A percentile compares a stretch with the other conserved stretches of the same genome.
phyloP scores from a whole-genome alignment of 768 basidiomycete genomes.

The Boletus vinaceobasis region DNA sequence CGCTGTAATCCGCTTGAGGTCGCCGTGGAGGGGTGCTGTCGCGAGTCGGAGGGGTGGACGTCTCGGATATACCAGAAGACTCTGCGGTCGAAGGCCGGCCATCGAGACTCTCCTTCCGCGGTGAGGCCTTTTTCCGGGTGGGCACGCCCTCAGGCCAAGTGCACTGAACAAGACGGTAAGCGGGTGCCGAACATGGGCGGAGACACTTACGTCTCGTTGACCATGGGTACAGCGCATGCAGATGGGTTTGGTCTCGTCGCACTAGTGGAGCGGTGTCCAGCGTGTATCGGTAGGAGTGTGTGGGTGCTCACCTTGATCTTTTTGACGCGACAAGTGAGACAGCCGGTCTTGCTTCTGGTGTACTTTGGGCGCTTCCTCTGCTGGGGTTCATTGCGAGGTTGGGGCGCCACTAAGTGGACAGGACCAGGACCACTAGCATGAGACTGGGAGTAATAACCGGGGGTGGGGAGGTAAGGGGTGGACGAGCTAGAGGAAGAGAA shows the following conservation, averaged over 20 bases:
- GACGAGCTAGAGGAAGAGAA: conserved; percentile 29
- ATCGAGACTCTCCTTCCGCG: conserved; percentile 57
- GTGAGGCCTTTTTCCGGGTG: conserved; percentile 59
- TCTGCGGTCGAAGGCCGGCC: conserved; percentile 72
- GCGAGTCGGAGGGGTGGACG: conserved; percentile 68
- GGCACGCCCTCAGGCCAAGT: conserved; percentile 84
- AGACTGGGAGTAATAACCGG: conserved; percentile 37
- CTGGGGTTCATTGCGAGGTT: conserved; percentile 48
- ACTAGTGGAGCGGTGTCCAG: conserved; percentile 42
- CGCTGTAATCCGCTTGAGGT: conserved; percentile 36
- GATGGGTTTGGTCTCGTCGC: conserved; percentile 86
- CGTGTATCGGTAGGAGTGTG: background rate
- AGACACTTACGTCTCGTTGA: conserved; percentile 65
- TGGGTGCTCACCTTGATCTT: conserved; percentile 77
- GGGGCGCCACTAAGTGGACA: conserved; percentile 47
- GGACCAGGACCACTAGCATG: conserved; percentile 36
- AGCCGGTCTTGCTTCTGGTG: conserved; percentile 91
- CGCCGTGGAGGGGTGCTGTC: conserved; percentile 63
- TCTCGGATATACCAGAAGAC: conserved; percentile 68
- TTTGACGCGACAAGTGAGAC: conserved; percentile 89
- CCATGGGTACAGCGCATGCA: conserved; percentile 86
- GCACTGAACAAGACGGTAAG: conserved; percentile 45
- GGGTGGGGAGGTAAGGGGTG: conserved; percentile 41
- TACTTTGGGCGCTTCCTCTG: conserved; percentile 87
- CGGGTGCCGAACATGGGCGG: conserved; percentile 3